These are phyloP conservation scores for Lichenothelia convexa DNA, from an alignment of 495 filamentous ascomycete genomes.

Conservation along the genomic window DNA sequence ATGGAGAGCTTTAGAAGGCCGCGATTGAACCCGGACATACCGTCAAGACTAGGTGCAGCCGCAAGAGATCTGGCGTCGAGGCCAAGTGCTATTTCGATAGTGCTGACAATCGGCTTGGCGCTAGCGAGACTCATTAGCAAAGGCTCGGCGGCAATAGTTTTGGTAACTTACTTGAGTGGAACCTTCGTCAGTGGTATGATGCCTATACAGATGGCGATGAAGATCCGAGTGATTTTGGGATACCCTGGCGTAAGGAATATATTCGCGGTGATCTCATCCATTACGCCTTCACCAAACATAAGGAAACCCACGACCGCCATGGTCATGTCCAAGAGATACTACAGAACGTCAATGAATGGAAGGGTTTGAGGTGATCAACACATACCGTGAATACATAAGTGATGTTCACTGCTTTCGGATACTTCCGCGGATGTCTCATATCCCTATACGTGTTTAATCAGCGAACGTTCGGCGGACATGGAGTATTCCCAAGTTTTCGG, in stretches of 20 bases:
- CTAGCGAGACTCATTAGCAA: slow-evolving; percentile 15
- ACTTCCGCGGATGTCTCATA: slow-evolving; percentile 89
- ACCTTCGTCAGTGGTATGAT: slow-evolving; percentile 93
- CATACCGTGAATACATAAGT: slow-evolving; percentile 84
- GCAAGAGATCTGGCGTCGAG: slow-evolving; percentile 40
- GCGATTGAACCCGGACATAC: slow-evolving; percentile 38
- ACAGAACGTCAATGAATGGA: slow-evolving; percentile 6
- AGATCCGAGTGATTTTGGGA: slow-evolving; percentile 50
- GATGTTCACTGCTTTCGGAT: slow-evolving; percentile 51
- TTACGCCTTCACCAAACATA: slow-evolving; percentile 82
- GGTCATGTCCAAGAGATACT: slow-evolving; percentile 62
- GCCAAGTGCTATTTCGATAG: slow-evolving; percentile 60
- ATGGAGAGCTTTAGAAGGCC: slow-evolving; percentile 40
- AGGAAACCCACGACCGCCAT: slow-evolving; percentile 70
- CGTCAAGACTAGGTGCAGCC: slow-evolving; percentile 25
- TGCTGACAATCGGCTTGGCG: slow-evolving; percentile 71
- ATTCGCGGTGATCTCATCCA: slow-evolving; percentile 81
- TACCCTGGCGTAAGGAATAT: slow-evolving; percentile 57
- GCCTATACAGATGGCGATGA: slow-evolving; percentile 68
- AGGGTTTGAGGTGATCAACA: not conserved
- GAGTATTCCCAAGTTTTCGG: too few relatives aligned
- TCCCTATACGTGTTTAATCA: too few relatives aligned
- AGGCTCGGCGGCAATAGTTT: not conserved
- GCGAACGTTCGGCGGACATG: too few relatives aligned
- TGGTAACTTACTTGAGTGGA: slow-evolving; percentile 52